Evolutionary conservation across 2,329 filamentous ascomycete species (phyloP), one percentile per base, ranked within the genome.

Genomic region (Botrytis porri): DNA sequence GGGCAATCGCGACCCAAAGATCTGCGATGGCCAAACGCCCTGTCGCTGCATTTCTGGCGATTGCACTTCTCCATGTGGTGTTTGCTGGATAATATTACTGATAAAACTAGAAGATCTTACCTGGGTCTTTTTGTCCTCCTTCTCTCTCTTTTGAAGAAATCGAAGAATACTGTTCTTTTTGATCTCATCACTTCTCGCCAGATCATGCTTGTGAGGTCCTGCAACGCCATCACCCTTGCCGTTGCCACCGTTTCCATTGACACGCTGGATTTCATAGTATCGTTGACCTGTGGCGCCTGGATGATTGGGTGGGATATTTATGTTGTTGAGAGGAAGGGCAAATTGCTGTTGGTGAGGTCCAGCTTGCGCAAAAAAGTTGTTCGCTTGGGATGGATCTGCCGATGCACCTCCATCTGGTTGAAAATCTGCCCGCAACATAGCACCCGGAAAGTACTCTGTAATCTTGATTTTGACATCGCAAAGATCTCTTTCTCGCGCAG

Each of bases 381-480:
- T 79, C 29, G 72, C 75, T 59, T 77, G 77, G 37, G 60, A 69
- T 45, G 76, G 72, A 73, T 80, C 77, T 48, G 43, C 16, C 25
- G 73, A 73, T 60, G 70, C 75, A 5, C 76, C 77, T 65, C 77
- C 79, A 63, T 81, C 81, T 25, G 80, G 76, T 32, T 77, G 76
- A 61, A 80, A 77, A 64, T 78, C 81, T 67, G 79, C 78, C 18
- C 78, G 78, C 59, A 80, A 75, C 80, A 81, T 80, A 70, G 80
- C 83, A 54, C 86, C 88, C 16, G 90, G 88, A 71, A 92, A 91
- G 82, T 93, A 93, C 81, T 95, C 92, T 4, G 92, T 94, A 74
- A 95, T 93, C 81, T 94, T 95, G 81, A 95, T 94, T 83, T 95
- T 95, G 76, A 95, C 92, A 81, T 95, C 92, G 80, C 93, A 95